Conservation (phyloP, 306 rosid genomes). For the Acacia confusa region DNA sequence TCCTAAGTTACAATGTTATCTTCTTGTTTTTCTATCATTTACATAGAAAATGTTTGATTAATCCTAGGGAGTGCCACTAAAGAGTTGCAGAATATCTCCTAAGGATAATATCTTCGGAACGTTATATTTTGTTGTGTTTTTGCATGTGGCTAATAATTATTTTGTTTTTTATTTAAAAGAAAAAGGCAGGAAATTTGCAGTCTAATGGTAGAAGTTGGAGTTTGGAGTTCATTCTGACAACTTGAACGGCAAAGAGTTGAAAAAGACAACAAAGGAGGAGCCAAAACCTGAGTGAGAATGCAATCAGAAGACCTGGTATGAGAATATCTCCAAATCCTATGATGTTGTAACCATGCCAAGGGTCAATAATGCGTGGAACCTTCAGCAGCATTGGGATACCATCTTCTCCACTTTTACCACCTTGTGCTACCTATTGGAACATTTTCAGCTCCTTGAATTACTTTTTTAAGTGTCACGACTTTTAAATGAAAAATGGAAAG, state of each 20-base stretch:
- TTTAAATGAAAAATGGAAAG: conserved; percentile 19
- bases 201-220: not conserved
- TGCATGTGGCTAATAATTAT: no score
- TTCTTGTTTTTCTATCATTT: no score
- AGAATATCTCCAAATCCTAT: conserved; percentile 98
- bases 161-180: not conserved
- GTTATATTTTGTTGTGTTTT: no score
- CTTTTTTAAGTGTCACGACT: not conserved
- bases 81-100: no score
- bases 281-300: conserved; percentile 84
- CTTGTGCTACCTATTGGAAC: conserved; percentile 77
- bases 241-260: not conserved
- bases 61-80: no score
- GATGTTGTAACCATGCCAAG: conserved; percentile 98
- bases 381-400: conserved; percentile 96
- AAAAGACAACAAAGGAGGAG: not conserved
- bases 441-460: conserved; percentile 7
- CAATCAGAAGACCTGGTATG: conserved; percentile 87
- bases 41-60: no score
- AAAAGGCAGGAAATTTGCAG: not conserved
- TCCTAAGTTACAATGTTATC: no score
- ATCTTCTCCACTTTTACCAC: conserved; percentile 89
- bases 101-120: no score
- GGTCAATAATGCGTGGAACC: conserved; percentile 88
- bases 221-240: not conserved